Evolutionary conservation across 139 green algal species (phyloP).

Genomic region (Chlamydomonas incerta): DNA sequence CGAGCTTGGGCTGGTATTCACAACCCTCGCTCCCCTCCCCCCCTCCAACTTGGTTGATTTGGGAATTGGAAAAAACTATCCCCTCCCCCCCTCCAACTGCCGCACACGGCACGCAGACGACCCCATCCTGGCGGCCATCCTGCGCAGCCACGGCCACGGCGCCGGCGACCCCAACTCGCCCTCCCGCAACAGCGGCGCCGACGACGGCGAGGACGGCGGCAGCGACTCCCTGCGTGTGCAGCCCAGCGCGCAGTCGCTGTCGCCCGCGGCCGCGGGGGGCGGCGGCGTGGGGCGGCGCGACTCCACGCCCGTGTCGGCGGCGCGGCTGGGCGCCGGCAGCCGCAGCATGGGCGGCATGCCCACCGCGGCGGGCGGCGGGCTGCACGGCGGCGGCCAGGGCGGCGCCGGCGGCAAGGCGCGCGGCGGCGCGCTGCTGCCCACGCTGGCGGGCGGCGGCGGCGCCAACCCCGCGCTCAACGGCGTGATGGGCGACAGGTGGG

Average conservation of each 20-base stretch:
- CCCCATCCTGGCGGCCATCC: slow-evolving; percentile 26
- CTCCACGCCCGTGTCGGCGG: neutral
- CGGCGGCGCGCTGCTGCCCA: slow-evolving; percentile 7
- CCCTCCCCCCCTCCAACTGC: neutral
- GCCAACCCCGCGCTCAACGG: neutral
- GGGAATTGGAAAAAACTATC: too few relatives aligned
- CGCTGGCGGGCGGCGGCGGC: neutral
- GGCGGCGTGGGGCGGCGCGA: neutral
- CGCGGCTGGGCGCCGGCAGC: neutral
- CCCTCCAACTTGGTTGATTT: too few relatives aligned
- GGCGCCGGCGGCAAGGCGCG: slow-evolving; percentile 1
- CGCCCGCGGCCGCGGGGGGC: neutral
- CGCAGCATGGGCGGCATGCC: neutral
- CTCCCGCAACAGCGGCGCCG: neutral
- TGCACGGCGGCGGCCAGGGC: neutral
- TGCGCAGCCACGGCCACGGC: slow-evolving; percentile 14
- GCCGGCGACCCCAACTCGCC: neutral
- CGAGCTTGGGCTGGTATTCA: too few relatives aligned
- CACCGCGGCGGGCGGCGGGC: neutral
- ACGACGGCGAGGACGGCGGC: neutral
- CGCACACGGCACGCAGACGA: too few relatives aligned
- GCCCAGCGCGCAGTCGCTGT: neutral
- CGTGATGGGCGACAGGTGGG: neutral
- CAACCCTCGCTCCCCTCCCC: neutral
- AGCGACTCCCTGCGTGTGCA: slow-evolving; percentile 4